phyloP scores from a whole-genome alignment of 805 yeast species.

The Candida khao-thaluensis region DNA sequence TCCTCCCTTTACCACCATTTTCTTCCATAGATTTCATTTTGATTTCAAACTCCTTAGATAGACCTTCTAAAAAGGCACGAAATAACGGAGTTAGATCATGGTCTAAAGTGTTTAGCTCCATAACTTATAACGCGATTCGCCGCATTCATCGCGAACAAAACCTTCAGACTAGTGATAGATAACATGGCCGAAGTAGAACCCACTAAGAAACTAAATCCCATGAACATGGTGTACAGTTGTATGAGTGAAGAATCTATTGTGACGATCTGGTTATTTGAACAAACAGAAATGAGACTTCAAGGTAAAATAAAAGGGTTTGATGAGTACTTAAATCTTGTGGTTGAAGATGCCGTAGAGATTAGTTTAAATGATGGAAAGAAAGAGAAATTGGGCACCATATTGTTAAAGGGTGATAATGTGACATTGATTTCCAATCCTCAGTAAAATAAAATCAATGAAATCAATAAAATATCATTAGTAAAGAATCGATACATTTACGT shows the following conservation, averaged over 20 bases:
- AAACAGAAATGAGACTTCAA: constrained; percentile 68
- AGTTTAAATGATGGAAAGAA: constrained; percentile 48
- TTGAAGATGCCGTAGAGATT: constrained; percentile 66
- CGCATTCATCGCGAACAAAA: constrained; percentile 4
- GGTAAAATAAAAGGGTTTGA: constrained; percentile 92
- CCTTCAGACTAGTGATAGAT: not conserved
- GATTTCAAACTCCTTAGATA: not conserved
- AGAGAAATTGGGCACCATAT: constrained; percentile 65
- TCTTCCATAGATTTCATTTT: not conserved
- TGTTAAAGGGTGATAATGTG: constrained; percentile 92
- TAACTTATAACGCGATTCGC: not conserved
- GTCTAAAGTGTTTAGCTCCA: not conserved
- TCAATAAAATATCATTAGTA: no score
- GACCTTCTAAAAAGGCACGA: not conserved
- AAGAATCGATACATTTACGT: no score
- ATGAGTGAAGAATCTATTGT: constrained; percentile 80
- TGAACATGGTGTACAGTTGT: constrained; percentile 83
- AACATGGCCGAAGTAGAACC: constrained; percentile 1
- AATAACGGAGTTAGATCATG: constrained; percentile 1
- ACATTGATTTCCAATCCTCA: constrained; percentile 55
- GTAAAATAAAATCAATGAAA: no score
- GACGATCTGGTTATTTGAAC: constrained; percentile 88
- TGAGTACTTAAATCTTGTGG: constrained; percentile 87
- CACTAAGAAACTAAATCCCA: constrained; percentile 75
- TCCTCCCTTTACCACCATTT: not conserved